Evolutionary conservation across 495 filamentous ascomycete genomes (phyloP), one percentile per base, ranked within the genome.

Genomic region (Penicillium arizonense): DNA sequence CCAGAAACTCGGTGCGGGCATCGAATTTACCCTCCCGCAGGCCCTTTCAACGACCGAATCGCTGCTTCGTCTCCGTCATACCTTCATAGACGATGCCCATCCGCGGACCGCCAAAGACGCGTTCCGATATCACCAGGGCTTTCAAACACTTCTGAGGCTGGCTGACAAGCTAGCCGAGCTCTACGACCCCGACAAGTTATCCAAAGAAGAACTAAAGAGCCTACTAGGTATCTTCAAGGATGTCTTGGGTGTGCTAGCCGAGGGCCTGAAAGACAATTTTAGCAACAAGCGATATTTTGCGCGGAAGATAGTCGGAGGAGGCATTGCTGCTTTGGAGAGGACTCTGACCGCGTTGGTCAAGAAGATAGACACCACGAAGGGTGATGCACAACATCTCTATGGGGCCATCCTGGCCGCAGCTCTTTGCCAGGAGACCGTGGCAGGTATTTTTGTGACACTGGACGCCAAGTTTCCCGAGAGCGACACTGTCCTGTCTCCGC

Each of bases 261-360:
- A 90, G 44, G 84, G 85, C 23, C 80, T 97, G 60, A 82, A 84
- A 41, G 83, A 84, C 14, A 91, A 97, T 70, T 79, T 85, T 51
- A 93, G 91, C 11, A 98, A 97, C 71, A 78, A 84, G 54, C 83
- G 87, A 52, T 96, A 92, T 68, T 97, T 97, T 69, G 79, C 82
- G 44, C 82, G 82, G 53, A 79, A 81, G 50, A 81, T 92, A 23
- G 74, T 84, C 14, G 83, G 82, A n/a, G 87, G 87, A 47, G 90
- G 91, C 8, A 89, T 88, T 84, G 74, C 81, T 49, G 82, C 82
- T n/a, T 65, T 97, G 50, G 83, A 94, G 56, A 82, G 87, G 53
- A 77, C 78, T 10, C 77, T 93, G 51, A 74, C 51, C 76, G 76
- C 66, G 76, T 79, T 73, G 78, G 85, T 52, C 65, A 84, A 56